These are phyloP conservation scores for Suhomyces bokatorum DNA, from an alignment of 1,139 yeast species.

Conservation along the genomic window DNA sequence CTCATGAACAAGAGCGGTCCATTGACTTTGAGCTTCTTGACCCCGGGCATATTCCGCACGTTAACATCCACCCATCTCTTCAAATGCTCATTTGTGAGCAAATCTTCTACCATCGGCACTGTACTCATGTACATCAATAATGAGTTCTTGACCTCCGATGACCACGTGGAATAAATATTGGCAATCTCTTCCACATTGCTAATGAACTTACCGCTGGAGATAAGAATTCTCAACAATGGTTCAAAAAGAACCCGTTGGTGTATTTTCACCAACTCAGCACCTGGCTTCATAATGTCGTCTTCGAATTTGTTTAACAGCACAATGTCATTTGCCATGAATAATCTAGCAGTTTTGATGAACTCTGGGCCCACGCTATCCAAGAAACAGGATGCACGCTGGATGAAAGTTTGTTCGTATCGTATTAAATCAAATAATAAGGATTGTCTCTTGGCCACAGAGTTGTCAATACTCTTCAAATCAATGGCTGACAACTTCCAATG, in stretches of 20 bases:
- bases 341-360: conserved; percentile 50
- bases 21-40: conserved; percentile 50
- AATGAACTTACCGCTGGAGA: conserved; percentile 66
- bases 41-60: conserved; percentile 35
- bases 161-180: conserved; percentile 67
- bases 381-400: conserved; percentile 67
- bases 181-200: conserved; percentile 54
- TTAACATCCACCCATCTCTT: conserved; percentile 56
- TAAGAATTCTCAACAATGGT: conserved; percentile 45
- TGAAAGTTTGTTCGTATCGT: conserved; percentile 71
- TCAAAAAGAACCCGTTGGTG: conserved; percentile 58
- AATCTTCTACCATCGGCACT: conserved; percentile 28
- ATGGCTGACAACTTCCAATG: conserved; percentile 69
- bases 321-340: conserved; percentile 36
- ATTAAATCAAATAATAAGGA: conserved; percentile 77
- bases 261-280: conserved; percentile 58
- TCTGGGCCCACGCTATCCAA: conserved; percentile 50
- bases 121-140: conserved; percentile 60
- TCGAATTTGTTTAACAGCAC: conserved; percentile 50
- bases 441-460: conserved; percentile 62
- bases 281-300: conserved; percentile 60
- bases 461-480: conserved; percentile 55
- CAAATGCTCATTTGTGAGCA: conserved; percentile 44
- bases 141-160: conserved; percentile 53
- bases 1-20: conserved; percentile 66